Evolutionary conservation across 768 basidiomycete genomes (phyloP), one percentile per base, ranked within the genome.

Genomic region (Leccinum rimulosum): DNA sequence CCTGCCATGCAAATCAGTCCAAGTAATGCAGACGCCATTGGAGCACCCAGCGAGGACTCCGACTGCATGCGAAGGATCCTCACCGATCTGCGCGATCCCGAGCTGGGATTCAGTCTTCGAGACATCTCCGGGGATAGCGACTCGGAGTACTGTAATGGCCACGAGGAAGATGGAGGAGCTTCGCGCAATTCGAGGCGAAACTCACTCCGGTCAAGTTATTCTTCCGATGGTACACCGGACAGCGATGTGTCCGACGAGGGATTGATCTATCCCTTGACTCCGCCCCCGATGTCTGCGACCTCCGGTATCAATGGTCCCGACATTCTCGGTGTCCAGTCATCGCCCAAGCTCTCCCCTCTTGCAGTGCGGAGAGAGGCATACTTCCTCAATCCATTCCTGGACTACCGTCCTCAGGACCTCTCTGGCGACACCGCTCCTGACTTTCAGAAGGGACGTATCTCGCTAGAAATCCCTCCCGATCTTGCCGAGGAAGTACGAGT

Each of bases 1-100:
- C 3, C 17, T 17, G 38, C 7, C 17, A 40, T 17, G 7, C 38
- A 40, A 40, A 17, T 40, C 17, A 17, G 17, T 40, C 15, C 38
- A 17, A 17, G 38, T 40, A 40, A 40, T 9, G 8, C 3, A 17
- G 36, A 58, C 11, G n/a, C 9, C 9, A 22, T 27, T 14, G 1
- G 38, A 11, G 22, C n/a, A 5, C 14, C 50, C 40, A 30, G 54
- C 9, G 56, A 50, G 5, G 54, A 54, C 10, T 9, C 3, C 27
- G 56, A 62, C 25, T 10, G 61, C 3, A 70, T 70, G 63, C 56
- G 52, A 4, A 57, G 22, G 27, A 45, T 68, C 3, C 63, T 65
- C 17, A 43, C 38, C n/a, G 58, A 59, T 12, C 61, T 68, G n/a
- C 57, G 64, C 2, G 58, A 70, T 30, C 56, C 58, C 36, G 5